A percentile compares a stretch with the other conserved stretches of the same genome.
These are phyloP conservation scores for Sphaerostilbella broomeana DNA, from an alignment of 2,329 filamentous ascomycete species.

Conservation along the genomic window DNA sequence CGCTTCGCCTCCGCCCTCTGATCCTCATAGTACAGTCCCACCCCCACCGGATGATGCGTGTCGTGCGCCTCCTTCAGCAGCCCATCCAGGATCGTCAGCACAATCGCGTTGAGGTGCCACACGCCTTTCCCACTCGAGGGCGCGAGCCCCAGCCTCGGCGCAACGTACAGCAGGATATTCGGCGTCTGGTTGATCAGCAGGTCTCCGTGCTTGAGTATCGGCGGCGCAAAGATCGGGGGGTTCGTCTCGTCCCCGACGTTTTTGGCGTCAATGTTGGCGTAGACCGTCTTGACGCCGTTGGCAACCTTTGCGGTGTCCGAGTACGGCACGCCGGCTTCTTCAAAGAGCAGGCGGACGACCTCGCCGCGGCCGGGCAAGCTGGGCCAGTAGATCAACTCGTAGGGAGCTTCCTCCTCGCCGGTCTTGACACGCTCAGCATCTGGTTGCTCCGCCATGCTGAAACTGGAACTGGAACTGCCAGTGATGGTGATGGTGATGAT, in stretches of 20 bases:
- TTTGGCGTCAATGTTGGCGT: slow-evolving; percentile 37
- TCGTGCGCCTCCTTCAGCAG: slow-evolving; percentile 68
- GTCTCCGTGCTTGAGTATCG: slow-evolving; percentile 56
- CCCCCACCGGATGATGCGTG: slow-evolving; percentile 64
- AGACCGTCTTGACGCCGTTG: slow-evolving; percentile 45
- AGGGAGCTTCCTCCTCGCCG: slow-evolving; percentile 36
- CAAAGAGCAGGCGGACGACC: slow-evolving; percentile 64
- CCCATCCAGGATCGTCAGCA: slow-evolving; percentile 63
- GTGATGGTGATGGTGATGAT: too few species aligned
- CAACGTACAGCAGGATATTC: slow-evolving; percentile 68
- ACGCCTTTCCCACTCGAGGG: slow-evolving; percentile 36
- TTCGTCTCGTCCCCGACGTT: slow-evolving; percentile 49
- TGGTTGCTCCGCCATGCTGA: slow-evolving; percentile 8
- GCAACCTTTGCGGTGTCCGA: slow-evolving; percentile 42
- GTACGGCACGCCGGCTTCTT: slow-evolving; percentile 60
- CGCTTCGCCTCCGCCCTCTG: slow-evolving; percentile 62
- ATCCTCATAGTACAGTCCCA: slow-evolving; percentile 61
- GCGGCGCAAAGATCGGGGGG: slow-evolving; percentile 60
- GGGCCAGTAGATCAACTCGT: slow-evolving; percentile 67
- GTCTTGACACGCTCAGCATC: slow-evolving; percentile 20
- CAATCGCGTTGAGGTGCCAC: slow-evolving; percentile 56
- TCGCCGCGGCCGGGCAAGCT: slow-evolving; percentile 67
- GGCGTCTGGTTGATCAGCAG: slow-evolving; percentile 62
- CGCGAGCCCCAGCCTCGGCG: slow-evolving; percentile 50
- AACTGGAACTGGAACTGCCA: too few species aligned